phyloP scores from a whole-genome alignment of 495 filamentous ascomycete genomes.

The Daldinia vernicosa region DNA sequence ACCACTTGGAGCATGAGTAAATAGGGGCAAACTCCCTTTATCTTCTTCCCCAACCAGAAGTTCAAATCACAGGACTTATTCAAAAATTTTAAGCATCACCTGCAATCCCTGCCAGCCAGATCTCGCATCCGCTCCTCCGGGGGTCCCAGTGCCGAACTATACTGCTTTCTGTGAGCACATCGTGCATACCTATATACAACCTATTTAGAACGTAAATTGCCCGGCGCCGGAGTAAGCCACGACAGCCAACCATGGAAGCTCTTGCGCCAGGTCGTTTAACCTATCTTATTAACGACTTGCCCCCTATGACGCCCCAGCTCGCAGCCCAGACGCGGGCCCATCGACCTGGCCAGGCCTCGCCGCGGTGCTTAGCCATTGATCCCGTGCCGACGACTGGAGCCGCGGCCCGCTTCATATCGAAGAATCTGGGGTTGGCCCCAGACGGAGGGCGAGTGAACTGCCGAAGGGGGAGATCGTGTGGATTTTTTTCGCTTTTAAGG shows the following conservation, averaged over 20 bases:
- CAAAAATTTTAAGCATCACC: slow-evolving; percentile 5
- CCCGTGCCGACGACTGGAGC: slow-evolving; percentile 23
- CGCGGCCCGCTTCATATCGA: slow-evolving; percentile 40
- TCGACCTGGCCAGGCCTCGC: slow-evolving; percentile 22
- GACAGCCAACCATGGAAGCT: slow-evolving; percentile 29
- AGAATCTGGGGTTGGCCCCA: slow-evolving; percentile 25
- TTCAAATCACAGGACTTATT: slow-evolving; percentile 11
- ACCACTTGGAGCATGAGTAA: not conserved
- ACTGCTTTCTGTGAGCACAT: slow-evolving; percentile 20
- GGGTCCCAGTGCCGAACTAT: slow-evolving; percentile 27
- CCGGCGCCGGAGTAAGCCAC: slow-evolving; percentile 20
- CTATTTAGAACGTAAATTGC: slow-evolving; percentile 31
- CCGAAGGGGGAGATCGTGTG: slow-evolving; percentile 24
- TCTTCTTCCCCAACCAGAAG: not conserved
- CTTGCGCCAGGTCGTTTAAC: slow-evolving; percentile 21
- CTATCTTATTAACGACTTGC: slow-evolving; percentile 24
- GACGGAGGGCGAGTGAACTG: slow-evolving; percentile 26
- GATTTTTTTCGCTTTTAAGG: slow-evolving; percentile 30
- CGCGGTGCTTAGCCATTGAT: slow-evolving; percentile 17
- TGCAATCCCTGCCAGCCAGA: slow-evolving; percentile 23
- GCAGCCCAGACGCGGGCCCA: not conserved
- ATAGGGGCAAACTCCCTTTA: not conserved
- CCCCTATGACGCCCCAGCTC: slow-evolving; percentile 20
- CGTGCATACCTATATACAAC: slow-evolving; percentile 30
- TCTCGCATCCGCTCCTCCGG: slow-evolving; percentile 38